Evolutionary conservation across 768 basidiomycete species (phyloP).

Genomic region (Macrolepiota fuliginosa): DNA sequence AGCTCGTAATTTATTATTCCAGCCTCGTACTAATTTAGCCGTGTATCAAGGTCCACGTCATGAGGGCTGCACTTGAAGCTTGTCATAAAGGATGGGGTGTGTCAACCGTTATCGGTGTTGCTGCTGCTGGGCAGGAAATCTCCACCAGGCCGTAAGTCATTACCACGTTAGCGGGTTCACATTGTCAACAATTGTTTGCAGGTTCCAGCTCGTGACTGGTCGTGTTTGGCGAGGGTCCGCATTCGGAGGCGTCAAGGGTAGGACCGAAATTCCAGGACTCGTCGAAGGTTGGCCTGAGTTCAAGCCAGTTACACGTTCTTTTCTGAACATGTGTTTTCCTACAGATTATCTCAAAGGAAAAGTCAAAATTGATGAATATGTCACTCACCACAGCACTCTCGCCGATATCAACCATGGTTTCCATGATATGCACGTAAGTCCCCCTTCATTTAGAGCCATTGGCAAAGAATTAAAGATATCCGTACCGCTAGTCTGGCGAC

Average conservation of each 20-base stretch:
- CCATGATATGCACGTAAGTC: slow-evolving; percentile 93
- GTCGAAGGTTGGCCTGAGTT: slow-evolving; percentile 65
- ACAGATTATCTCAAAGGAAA: slow-evolving; percentile 79
- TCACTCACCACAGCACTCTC: slow-evolving; percentile 80
- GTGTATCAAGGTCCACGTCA: slow-evolving; percentile 72
- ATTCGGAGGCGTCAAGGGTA: slow-evolving; percentile 97
- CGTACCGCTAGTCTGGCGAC: slow-evolving; percentile 55
- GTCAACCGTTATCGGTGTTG: slow-evolving; percentile 93
- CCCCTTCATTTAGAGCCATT: neutral
- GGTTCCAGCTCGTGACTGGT: slow-evolving; percentile 66
- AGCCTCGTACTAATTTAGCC: neutral
- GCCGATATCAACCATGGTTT: slow-evolving; percentile 85
- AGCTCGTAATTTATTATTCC: slow-evolving; percentile 13
- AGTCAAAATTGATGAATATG: slow-evolving; percentile 93
- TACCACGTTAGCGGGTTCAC: neutral
- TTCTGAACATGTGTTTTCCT: neutral
- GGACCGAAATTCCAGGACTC: slow-evolving; percentile 91
- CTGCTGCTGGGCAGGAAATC: slow-evolving; percentile 95
- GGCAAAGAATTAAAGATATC: slow-evolving; percentile 8
- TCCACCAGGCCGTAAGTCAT: slow-evolving; percentile 75
- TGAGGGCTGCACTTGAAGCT: slow-evolving; percentile 95
- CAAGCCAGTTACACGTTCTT: neutral
- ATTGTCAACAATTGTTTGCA: slow-evolving; percentile 7
- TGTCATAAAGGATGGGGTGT: slow-evolving; percentile 99
- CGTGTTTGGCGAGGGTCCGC: slow-evolving; percentile 94